Conservation (phyloP, 768 basidiomycete genomes). For the Lactifluus subvellereus region DNA sequence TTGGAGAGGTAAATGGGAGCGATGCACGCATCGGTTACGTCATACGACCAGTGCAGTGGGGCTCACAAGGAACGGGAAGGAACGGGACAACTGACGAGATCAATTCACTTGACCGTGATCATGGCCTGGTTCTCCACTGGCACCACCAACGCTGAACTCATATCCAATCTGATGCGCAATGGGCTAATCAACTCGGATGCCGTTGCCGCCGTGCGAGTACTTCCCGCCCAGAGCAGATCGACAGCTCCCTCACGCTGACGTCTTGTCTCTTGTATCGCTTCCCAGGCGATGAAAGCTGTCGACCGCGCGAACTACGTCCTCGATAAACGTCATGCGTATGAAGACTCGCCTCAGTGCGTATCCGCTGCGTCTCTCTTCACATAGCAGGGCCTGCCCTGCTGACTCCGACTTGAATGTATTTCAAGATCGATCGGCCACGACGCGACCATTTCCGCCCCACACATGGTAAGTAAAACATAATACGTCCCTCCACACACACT, state of each 20-base stretch:
- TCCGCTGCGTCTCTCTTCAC: background rate
- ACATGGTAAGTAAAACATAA: conserved; percentile 32
- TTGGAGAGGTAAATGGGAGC: too few species aligned
- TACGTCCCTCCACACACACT: background rate
- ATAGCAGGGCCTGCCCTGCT: background rate
- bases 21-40: too few species aligned
- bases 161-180: conserved; percentile 54
- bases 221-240: too few species aligned
- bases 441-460: conserved; percentile 94
- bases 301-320: conserved; percentile 45
- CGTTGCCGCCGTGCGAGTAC: conserved; percentile 47
- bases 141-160: conserved; percentile 61
- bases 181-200: conserved; percentile 52
- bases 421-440: conserved; percentile 60
- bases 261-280: background rate
- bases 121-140: conserved; percentile 88
- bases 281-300: conserved; percentile 42
- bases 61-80: too few species aligned
- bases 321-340: conserved; percentile 37
- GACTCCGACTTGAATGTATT: background rate
- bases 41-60: too few species aligned
- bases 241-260: background rate
- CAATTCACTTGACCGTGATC: background rate
- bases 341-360: conserved; percentile 46
- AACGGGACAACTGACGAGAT: too few species aligned